Evolutionary conservation across 2,329 filamentous ascomycete genomes (phyloP), one percentile per base, ranked within the genome.

Genomic region (Tolypocladium ophioglossoides): DNA sequence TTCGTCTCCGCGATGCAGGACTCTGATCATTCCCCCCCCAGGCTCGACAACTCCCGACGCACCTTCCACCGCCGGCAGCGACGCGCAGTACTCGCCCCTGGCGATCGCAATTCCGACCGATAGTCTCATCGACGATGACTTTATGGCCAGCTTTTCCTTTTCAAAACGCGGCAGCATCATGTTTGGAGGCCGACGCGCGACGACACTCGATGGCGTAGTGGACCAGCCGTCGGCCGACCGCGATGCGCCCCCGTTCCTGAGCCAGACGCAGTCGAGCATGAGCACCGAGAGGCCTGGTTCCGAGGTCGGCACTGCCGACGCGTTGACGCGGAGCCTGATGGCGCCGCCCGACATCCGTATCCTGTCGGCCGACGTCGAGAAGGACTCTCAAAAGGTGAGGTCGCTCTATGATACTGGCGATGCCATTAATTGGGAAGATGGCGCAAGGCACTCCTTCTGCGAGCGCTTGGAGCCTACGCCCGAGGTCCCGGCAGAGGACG

Each of bases 331-430:
- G 47, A 52, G 6, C 40, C 46, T 52, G 47, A 30, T 53, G 54
- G 61, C 68, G 35, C 60, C 70, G 53, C 77, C 78, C 58, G 75
- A 74, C 66, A 78, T 80, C 61, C 74, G 74, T 60, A 68, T 82
- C 64, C 71, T 81, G 66, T 72, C 78, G 62, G 71, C 72, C 66
- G 78, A 82, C 62, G 68, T 77, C 63, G 79, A 83, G 73, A 78
- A 77, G 72, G 80, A 83, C 72, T 83, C 80, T 72, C 78, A 79
- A 78, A 82, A 83, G 76, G 80, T 83, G 77, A 82, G 80, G 76
- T 83, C 79, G 70, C 79, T 83, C 71, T 83, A 83, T 75, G 75
- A 78, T 72, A 74, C 74, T 64, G 75, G 74, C 71, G 78, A 79
- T 66, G 69, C 67, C 68, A 68, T 77, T 69, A 71, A 70, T 59